Evolutionary conservation across 139 green algal genomes (phyloP).

Genomic region (Chlamydomonas incerta): DNA sequence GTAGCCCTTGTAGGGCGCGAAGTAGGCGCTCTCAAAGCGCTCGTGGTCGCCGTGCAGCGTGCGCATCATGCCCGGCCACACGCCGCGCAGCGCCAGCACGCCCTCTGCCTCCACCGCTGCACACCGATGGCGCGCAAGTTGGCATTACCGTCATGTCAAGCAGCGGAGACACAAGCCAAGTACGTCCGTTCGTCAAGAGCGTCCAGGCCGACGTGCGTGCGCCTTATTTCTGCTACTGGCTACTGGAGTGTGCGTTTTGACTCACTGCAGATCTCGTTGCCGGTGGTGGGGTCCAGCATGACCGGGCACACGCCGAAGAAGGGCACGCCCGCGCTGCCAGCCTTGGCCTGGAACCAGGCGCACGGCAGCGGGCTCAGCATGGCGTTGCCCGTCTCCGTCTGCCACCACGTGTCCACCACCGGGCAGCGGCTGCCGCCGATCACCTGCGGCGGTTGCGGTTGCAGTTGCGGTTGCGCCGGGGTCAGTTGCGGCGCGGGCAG

Average conservation of each 20-base stretch:
- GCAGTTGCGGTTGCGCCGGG: too few relatives aligned
- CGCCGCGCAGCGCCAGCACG: conserved; percentile 42
- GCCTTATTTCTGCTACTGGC: too few relatives aligned
- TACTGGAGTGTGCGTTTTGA: too few relatives aligned
- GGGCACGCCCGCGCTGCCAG: conserved; percentile 90
- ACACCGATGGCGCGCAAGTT: too few relatives aligned
- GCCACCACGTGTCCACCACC: conserved; percentile 97
- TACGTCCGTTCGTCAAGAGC: too few relatives aligned
- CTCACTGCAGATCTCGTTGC: conserved; percentile 2
- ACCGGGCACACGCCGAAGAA: conserved; percentile 94
- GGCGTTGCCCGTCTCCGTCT: conserved; percentile 92
- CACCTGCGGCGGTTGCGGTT: too few relatives aligned
- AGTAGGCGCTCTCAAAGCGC: conserved; percentile 97
- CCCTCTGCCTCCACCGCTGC: neutral
- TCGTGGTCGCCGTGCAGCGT: conserved; percentile 91
- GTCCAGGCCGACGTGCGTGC: too few relatives aligned
- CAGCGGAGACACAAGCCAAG: too few relatives aligned
- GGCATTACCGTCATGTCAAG: too few relatives aligned
- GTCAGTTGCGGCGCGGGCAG: too few relatives aligned
- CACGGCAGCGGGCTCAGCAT: conserved; percentile 78
- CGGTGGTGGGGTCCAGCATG: conserved; percentile 81
- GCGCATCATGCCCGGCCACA: conserved; percentile 91
- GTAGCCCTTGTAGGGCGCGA: conserved; percentile 89
- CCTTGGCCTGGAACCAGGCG: conserved; percentile 78
- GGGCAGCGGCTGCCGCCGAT: conserved; percentile 77